A percentile compares a stretch with the other conserved stretches of the same genome.
phyloP scores from a whole-genome alignment of 164 flowering plant species.

The Kalanchoe fedtschenkoi region DNA sequence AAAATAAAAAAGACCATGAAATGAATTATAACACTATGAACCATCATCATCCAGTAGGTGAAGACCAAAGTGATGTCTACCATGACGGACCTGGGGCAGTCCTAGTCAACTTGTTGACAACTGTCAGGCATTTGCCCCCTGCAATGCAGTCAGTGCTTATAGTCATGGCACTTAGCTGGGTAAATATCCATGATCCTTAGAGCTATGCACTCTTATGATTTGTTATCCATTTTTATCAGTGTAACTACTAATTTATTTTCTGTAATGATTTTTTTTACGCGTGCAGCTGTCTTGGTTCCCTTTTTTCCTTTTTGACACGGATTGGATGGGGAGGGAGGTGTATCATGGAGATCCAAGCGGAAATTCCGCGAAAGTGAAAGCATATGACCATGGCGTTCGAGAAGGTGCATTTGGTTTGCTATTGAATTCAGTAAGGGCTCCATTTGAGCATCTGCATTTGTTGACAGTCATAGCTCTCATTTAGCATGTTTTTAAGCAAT shows the following conservation, averaged over 20 bases:
- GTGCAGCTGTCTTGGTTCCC: slow-evolving; percentile 97
- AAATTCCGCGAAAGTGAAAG: slow-evolving; percentile 27
- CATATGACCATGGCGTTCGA: slow-evolving; percentile 88
- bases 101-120: slow-evolving; percentile 76
- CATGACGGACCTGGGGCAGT: slow-evolving; percentile 90
- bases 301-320: slow-evolving; percentile 93
- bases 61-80: slow-evolving; percentile 31
- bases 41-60: slow-evolving; percentile 17
- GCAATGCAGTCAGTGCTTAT: slow-evolving; percentile 91
- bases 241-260: background rate
- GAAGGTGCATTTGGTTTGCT: slow-evolving; percentile 99
- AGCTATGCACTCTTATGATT: background rate
- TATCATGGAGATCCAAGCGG: slow-evolving; percentile 93
- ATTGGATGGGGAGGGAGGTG: slow-evolving; percentile 99
- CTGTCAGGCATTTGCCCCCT: slow-evolving; percentile 86
- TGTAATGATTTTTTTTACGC: background rate
- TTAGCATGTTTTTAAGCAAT: background rate
- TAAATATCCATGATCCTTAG: slow-evolving; percentile 20
- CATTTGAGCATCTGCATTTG: slow-evolving; percentile 12
- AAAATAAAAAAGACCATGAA: slow-evolving; percentile 13
- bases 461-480: background rate
- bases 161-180: slow-evolving; percentile 97
- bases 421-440: slow-evolving; percentile 97
- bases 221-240: slow-evolving; percentile 1
- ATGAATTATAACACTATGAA: slow-evolving; percentile 15